A percentile compares a stretch with the other conserved stretches of the same genome.
Conservation (phyloP, 306 rosid species). For the Cicer judaicum region DNA sequence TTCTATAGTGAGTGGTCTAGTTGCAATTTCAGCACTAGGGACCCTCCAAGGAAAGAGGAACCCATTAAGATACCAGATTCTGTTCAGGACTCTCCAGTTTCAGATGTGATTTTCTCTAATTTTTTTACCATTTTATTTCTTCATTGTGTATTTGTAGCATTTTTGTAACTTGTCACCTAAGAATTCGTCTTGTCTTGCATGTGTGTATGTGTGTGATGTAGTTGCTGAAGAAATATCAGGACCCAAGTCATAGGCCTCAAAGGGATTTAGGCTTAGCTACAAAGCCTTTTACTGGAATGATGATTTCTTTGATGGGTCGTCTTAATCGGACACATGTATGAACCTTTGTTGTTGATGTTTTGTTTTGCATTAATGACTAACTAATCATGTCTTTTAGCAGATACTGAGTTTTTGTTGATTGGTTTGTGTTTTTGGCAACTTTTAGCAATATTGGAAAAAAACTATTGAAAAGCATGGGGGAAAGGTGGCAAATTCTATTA, state of each 20-base stretch:
- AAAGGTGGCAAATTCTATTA: conserved; percentile 64
- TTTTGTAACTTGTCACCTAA: conserved; percentile 31
- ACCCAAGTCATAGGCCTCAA: conserved; percentile 54
- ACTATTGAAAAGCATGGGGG: conserved; percentile 80
- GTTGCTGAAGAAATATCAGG: conserved; percentile 75
- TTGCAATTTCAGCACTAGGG: conserved; percentile 69
- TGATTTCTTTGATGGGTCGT: conserved; percentile 81
- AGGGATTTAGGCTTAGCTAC: conserved; percentile 58
- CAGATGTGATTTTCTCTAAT: conserved; percentile 53
- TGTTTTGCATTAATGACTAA: background rate
- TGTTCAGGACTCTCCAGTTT: conserved; percentile 58
- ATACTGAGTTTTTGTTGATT: conserved; percentile 2
- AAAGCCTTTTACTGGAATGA: conserved; percentile 77
- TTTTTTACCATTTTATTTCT: background rate
- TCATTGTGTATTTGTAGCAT: background rate
- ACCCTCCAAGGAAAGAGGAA: conserved; percentile 77
- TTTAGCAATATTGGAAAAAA: conserved; percentile 71
- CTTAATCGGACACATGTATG: conserved; percentile 75
- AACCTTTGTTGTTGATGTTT: background rate
- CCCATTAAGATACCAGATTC: conserved; percentile 64
- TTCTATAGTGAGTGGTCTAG: conserved; percentile 81
- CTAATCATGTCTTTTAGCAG: conserved; percentile 12
- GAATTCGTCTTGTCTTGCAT: background rate
- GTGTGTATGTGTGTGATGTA: conserved; percentile 41
- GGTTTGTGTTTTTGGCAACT: conserved; percentile 18